Evolutionary conservation across 1,139 yeast species (phyloP).

Genomic region (Meyerozyma sp.): DNA sequence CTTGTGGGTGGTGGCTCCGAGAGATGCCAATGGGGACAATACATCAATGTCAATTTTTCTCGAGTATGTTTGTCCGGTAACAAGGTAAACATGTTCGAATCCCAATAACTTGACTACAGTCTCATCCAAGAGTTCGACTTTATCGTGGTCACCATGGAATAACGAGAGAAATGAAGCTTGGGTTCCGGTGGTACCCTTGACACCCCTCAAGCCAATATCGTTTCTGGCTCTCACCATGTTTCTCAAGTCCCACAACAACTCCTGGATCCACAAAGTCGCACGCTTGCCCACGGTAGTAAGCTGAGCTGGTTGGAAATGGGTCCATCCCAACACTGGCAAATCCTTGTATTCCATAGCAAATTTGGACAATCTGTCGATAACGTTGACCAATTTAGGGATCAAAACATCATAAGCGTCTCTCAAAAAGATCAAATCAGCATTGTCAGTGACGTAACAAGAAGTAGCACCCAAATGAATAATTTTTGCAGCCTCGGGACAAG

Average conservation of each 20-base stretch:
- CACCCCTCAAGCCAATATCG: conserved; percentile 96
- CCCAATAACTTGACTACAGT: conserved; percentile 91
- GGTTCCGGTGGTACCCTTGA: conserved; percentile 98
- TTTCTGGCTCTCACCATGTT: conserved; percentile 94
- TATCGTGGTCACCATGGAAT: conserved; percentile 95
- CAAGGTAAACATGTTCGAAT: conserved; percentile 92
- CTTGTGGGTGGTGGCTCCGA: conserved; percentile 96
- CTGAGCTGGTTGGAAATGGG: conserved; percentile 99
- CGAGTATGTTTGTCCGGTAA: conserved; percentile 97
- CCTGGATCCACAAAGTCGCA: conserved; percentile 97
- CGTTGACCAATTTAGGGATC: conserved; percentile 93
- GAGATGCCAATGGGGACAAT: conserved; percentile 85
- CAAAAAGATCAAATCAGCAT: conserved; percentile 93
- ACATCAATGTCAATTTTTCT: conserved; percentile 97
- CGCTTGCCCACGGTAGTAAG: conserved; percentile 98
- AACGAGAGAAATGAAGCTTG: conserved; percentile 93
- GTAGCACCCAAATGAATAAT: conserved; percentile 98
- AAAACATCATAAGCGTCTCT: conserved; percentile 92
- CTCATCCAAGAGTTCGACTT: conserved; percentile 87
- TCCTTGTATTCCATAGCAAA: conserved; percentile 92
- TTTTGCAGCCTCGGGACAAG: conserved; percentile 95
- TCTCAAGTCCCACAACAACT: conserved; percentile 94
- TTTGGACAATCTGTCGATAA: conserved; percentile 80
- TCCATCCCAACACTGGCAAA: conserved; percentile 97
- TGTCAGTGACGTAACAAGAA: conserved; percentile 95